Conservation (phyloP, 495 filamentous ascomycete species). For the Tuber brumale region DNA sequence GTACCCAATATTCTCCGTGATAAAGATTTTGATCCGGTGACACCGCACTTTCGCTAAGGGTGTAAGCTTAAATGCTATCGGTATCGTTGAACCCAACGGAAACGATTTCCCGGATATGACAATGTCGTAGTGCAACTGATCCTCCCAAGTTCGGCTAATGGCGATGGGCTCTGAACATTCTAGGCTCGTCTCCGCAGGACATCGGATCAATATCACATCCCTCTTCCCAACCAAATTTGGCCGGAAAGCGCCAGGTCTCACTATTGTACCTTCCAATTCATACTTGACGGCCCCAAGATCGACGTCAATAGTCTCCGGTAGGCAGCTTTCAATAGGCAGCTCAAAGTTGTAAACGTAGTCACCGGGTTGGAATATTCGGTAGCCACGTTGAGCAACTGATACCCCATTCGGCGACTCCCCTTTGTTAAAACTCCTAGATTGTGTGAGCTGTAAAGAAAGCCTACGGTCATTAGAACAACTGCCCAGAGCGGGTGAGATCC, state of each 20-base stretch:
- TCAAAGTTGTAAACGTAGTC: slow-evolving; percentile 95
- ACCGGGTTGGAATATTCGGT: slow-evolving; percentile 80
- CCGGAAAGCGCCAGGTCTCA: slow-evolving; percentile 86
- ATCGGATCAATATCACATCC: slow-evolving; percentile 79
- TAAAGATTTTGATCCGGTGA: slow-evolving; percentile 89
- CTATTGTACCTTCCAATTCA: slow-evolving; percentile 79
- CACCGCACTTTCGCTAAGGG: slow-evolving; percentile 94
- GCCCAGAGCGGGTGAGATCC: slow-evolving; percentile 25
- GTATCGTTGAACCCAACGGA: slow-evolving; percentile 82
- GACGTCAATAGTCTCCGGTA: slow-evolving; percentile 86
- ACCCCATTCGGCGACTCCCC: slow-evolving; percentile 54
- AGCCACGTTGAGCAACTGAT: slow-evolving; percentile 75
- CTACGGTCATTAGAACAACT: slow-evolving; percentile 41
- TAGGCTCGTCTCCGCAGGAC: slow-evolving; percentile 83
- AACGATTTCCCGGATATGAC: slow-evolving; percentile 99
- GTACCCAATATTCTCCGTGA: slow-evolving; percentile 92
- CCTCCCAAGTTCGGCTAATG: slow-evolving; percentile 94
- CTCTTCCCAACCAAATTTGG: slow-evolving; percentile 77
- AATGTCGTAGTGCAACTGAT: slow-evolving; percentile 97
- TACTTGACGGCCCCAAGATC: slow-evolving; percentile 85
- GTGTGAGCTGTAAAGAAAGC: slow-evolving; percentile 69
- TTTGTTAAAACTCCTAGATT: slow-evolving; percentile 81
- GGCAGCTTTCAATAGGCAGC: slow-evolving; percentile 81
- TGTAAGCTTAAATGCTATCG: slow-evolving; percentile 95
- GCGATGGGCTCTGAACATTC: slow-evolving; percentile 95